phyloP scores from a whole-genome alignment of 768 basidiomycete genomes.

The Suillus weaverae region DNA sequence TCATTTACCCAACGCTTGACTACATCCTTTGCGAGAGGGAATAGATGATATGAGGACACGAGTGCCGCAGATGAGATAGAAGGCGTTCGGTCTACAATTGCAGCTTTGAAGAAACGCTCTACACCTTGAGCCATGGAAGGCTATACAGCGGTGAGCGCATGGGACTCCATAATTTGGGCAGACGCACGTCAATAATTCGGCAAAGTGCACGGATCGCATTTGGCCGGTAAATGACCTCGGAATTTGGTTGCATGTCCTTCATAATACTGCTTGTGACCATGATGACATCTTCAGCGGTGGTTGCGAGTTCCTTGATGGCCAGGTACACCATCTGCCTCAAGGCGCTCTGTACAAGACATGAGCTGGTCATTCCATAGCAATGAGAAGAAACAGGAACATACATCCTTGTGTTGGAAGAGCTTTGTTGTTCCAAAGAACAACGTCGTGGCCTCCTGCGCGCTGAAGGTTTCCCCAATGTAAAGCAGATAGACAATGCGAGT shows the following conservation, averaged over 20 bases:
- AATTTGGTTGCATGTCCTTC: conserved; percentile 99
- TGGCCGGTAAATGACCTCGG: conserved; percentile 97
- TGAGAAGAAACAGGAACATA: conserved; percentile 44
- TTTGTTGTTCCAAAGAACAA: conserved; percentile 99
- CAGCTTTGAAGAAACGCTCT: conserved; percentile 99
- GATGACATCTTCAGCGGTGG: conserved; percentile 96
- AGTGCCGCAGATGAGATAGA: conserved; percentile 95
- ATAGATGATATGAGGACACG: conserved; percentile 96
- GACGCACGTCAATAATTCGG: conserved; percentile 91
- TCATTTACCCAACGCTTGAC: conserved; percentile 99
- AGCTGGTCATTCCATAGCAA: conserved; percentile 7
- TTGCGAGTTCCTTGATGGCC: conserved; percentile 95
- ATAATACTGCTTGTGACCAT: conserved; percentile 99
- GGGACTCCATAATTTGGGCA: conserved; percentile 42
- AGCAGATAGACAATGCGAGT: conserved; percentile 96
- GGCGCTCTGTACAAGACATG: conserved; percentile 61
- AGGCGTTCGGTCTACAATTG: conserved; percentile 95
- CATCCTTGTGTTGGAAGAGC: conserved; percentile 98
- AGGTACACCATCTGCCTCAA: conserved; percentile 98
- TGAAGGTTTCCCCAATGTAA: conserved; percentile 94
- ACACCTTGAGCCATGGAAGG: conserved; percentile 99
- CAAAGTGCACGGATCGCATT: conserved; percentile 97
- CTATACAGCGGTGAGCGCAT: conserved; percentile 39
- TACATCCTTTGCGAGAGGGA: conserved; percentile 89
- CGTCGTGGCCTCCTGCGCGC: conserved; percentile 93